Evolutionary conservation across 2,329 filamentous ascomycete species (phyloP).

Genomic region (Aspergillus pseudonomiae): DNA sequence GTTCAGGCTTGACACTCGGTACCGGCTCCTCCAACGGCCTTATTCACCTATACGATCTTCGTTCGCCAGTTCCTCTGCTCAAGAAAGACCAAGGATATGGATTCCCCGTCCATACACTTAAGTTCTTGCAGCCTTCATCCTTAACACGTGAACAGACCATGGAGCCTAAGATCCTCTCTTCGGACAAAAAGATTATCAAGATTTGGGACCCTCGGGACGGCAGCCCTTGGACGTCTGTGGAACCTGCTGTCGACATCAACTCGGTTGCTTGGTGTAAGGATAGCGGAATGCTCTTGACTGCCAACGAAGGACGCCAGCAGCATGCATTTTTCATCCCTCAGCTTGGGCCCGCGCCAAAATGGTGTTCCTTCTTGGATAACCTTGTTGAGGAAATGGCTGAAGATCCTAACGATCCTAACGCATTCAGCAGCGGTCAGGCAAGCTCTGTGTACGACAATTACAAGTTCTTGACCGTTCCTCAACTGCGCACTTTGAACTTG

Average conservation of each 20-base stretch:
- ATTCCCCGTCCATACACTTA: conserved; percentile 84
- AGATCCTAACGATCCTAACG: conserved; percentile 65
- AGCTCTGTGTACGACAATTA: conserved; percentile 96
- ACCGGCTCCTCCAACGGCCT: conserved; percentile 87
- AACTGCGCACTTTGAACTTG: conserved; percentile 82
- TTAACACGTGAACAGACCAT: conserved; percentile 70
- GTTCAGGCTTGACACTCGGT: conserved; percentile 80
- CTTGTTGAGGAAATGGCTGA: conserved; percentile 99
- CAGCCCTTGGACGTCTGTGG: conserved; percentile 90
- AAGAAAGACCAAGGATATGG: conserved; percentile 97
- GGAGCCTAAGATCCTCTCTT: conserved; percentile 78
- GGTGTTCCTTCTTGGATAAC: conserved; percentile 96
- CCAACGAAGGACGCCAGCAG: conserved; percentile 94
- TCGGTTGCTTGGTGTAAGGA: conserved; percentile 90
- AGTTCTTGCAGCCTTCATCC: conserved; percentile 66
- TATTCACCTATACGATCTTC: conserved; percentile 87
- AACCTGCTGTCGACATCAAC: conserved; percentile 93
- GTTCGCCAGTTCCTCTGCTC: conserved; percentile 80
- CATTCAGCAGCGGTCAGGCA: conserved; percentile 49
- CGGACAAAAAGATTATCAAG: conserved; percentile 96
- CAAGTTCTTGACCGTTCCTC: conserved; percentile 91
- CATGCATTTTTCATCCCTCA: conserved; percentile 95
- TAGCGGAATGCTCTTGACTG: conserved; percentile 92
- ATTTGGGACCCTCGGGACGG: conserved; percentile 86
- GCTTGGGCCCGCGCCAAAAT: conserved; percentile 87